phyloP scores from a whole-genome alignment of 768 basidiomycete species.

The Tylopilus cervinicoccineus region DNA sequence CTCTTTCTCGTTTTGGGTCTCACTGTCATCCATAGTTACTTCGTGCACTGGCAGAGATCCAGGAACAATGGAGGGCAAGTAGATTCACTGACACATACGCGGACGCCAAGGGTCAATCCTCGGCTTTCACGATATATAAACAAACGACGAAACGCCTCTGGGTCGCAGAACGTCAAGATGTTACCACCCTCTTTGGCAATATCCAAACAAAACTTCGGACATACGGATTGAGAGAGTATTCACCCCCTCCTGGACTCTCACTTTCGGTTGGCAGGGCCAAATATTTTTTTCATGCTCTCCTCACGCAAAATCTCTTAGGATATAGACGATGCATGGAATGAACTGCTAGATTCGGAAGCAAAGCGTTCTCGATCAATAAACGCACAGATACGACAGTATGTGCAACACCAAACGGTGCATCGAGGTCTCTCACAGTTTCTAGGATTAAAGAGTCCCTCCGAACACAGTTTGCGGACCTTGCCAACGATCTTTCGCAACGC shows the following conservation, averaged over 20 bases:
- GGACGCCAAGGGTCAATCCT: conserved; percentile 75
- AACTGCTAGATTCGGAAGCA: conserved; percentile 70
- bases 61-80: conserved; percentile 64
- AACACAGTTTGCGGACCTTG: conserved; percentile 71
- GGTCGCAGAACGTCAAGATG: conserved; percentile 87
- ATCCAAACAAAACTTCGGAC: conserved; percentile 92
- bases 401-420: conserved; percentile 3
- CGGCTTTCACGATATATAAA: conserved; percentile 76
- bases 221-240: conserved; percentile 81
- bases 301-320: conserved; percentile 40
- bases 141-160: conserved; percentile 80
- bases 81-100: conserved; percentile 70
- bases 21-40: conserved; percentile 48
- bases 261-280: conserved; percentile 41
- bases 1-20: conserved; percentile 1
- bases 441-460: conserved; percentile 83
- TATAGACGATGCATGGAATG: conserved; percentile 74
- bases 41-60: conserved; percentile 59
- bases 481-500: conserved; percentile 70
- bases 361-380: conserved; percentile 78
- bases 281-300: not conserved
- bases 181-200: conserved; percentile 85
- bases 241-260: conserved; percentile 68
- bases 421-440: not conserved
- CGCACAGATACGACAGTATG: conserved; percentile 83